phyloP scores from a whole-genome alignment of 2,329 filamentous ascomycete genomes.

The Furcasterigmium furcatum region DNA sequence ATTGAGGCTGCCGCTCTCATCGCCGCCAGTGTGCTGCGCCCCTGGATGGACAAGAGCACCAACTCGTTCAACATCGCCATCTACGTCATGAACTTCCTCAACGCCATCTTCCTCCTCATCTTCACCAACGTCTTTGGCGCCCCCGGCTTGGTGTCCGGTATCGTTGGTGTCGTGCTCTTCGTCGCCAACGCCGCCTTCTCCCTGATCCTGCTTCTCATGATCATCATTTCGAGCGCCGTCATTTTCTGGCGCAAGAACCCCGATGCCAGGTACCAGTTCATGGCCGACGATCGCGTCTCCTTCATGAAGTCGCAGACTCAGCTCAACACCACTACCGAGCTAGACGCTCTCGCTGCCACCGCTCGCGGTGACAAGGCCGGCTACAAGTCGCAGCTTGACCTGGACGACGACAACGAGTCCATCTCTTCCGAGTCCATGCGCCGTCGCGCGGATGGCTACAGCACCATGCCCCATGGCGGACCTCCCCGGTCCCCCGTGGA shows the following conservation, averaged over 20 bases:
- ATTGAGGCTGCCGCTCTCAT: conserved; percentile 80
- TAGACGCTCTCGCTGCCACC: conserved; percentile 85
- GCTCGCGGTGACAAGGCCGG: conserved; percentile 71
- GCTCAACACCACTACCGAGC: conserved; percentile 72
- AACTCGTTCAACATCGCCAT: conserved; percentile 97
- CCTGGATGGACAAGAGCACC: conserved; percentile 99
- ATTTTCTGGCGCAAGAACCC: conserved; percentile 89
- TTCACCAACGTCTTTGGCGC: conserved; percentile 86
- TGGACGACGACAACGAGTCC: conserved; percentile 39
- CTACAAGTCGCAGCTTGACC: conserved; percentile 33
- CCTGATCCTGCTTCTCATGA: conserved; percentile 77
- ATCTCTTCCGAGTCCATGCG: conserved; percentile 33
- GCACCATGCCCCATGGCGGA: conserved; percentile 20
- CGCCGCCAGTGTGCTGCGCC: conserved; percentile 73
- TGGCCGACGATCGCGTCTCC: conserved; percentile 92
- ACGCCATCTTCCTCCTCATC: conserved; percentile 82
- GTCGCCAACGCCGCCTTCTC: conserved; percentile 85
- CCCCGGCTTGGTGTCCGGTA: conserved; percentile 77
- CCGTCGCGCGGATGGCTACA: conserved; percentile 28
- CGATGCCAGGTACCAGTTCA: conserved; percentile 90
- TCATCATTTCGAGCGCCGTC: conserved; percentile 57
- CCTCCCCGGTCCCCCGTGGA: conserved; percentile 34
- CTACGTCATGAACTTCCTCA: conserved; percentile 84
- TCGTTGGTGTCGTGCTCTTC: conserved; percentile 88
- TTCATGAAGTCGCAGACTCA: conserved; percentile 96